Evolutionary conservation across 352 stramenopile genomes (phyloP), one percentile per base, ranked within the genome.

Genomic region (Pythium apleroticum): DNA sequence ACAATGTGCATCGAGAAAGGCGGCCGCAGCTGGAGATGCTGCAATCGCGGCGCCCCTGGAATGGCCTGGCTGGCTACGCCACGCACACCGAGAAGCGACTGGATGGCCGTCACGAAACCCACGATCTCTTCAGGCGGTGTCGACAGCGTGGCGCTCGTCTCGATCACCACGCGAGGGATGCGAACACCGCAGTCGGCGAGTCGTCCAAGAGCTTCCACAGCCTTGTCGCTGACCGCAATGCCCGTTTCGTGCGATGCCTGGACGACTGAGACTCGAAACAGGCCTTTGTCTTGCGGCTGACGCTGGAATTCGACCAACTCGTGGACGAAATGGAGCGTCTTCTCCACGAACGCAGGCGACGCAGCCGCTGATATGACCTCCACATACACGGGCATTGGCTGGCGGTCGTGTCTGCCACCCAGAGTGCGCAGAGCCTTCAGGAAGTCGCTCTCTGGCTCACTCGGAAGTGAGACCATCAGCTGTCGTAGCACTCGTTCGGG

Each of bases 1-100:
- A 52, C 39, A 17, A 63, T 41, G 19, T 48, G 37, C 43, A 49
- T 31, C 1, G 41, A 9, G 41, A 63, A 55, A 3, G 57, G 57
- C 4, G 46, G 30, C 15, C 30, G 53, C 20, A 63, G 10, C 11
- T 49, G 17, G 28, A 63, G 46, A 39, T 30, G 27, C 31, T 49
- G 41, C 3, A 49, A n/a, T 10, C 41, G 19, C 28, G n/a, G 20
- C 19, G 41, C 1, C 2, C 28, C 6, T 57, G 1, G 9, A 27
- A 30, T 2, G 22, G 46, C 4, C 46, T 28, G 22, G 11, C 37
- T 4, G 4, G 28, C n/a, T 1, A 63, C 46, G 11, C 41, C 45
- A 3, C n/a, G 39, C 3, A 49, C 41, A 31, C 43, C 43, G 4
- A 63, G 25, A 15, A 63, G 43, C 17, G 56, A 31, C 24, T 63